These are phyloP conservation scores for Rhizopogon roseolus DNA, from an alignment of 768 basidiomycete genomes.

Conservation along the genomic window DNA sequence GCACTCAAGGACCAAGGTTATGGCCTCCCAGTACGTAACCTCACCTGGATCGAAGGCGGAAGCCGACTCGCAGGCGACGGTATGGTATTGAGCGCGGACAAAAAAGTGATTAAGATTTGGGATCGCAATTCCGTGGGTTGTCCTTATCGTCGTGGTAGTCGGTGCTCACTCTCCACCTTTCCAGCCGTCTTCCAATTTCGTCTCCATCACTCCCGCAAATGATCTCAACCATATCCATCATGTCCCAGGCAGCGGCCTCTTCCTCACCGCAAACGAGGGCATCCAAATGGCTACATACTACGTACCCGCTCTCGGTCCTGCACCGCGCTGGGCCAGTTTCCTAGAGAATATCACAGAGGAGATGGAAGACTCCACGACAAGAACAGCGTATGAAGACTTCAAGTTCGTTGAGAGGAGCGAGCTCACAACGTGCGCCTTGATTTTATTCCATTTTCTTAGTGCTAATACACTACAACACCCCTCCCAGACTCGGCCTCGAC, in stretches of 20 bases:
- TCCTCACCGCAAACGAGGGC: conserved; percentile 95
- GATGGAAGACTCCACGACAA: conserved; percentile 84
- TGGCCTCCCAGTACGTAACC: conserved; percentile 79
- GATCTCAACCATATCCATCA: conserved; percentile 92
- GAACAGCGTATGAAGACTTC: conserved; percentile 89
- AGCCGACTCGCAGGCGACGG: conserved; percentile 81
- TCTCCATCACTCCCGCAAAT: conserved; percentile 85
- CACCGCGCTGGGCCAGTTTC: conserved; percentile 96
- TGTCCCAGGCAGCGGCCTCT: conserved; percentile 80
- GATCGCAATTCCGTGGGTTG: conserved; percentile 69
- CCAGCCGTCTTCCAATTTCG: conserved; percentile 82
- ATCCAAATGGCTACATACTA: conserved; percentile 94
- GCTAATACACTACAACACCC: not conserved
- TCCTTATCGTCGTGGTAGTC: not conserved
- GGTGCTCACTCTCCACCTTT: conserved; percentile 1
- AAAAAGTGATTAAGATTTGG: conserved; percentile 98
- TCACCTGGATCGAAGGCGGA: conserved; percentile 89
- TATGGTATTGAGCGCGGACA: conserved; percentile 88
- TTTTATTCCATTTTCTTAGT: not conserved
- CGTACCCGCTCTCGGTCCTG: conserved; percentile 93
- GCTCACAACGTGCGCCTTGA: conserved; percentile 66
- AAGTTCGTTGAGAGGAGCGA: conserved; percentile 92
- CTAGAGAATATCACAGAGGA: conserved; percentile 98
- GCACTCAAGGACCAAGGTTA: conserved; percentile 97
- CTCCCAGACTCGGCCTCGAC: conserved; percentile 79